A percentile compares a stretch with the other conserved stretches of the same genome.
Conservation (phyloP, 2,329 filamentous ascomycete genomes). For the Pyricularia grisea region DNA sequence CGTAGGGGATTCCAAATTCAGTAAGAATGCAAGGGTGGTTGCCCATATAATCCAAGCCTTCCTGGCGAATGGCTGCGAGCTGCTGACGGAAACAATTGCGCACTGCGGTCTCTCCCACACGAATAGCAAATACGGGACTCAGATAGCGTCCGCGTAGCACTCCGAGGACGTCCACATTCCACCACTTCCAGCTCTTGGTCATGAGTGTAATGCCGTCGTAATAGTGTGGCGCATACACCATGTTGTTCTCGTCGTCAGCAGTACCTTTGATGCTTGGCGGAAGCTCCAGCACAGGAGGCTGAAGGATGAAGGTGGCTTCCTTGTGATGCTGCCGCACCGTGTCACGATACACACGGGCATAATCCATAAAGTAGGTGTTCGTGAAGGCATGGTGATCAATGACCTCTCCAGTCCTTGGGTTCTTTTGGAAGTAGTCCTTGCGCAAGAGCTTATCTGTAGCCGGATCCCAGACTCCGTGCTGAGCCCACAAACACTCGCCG, state of each 20-base stretch:
- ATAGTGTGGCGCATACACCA: conserved; percentile 91
- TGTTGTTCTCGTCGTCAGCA: conserved; percentile 74
- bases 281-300: conserved; percentile 85
- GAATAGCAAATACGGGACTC: conserved; percentile 83
- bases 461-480: conserved; percentile 92
- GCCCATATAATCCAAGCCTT: conserved; percentile 82
- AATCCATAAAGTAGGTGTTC: conserved; percentile 83
- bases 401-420: conserved; percentile 61
- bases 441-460: conserved; percentile 64
- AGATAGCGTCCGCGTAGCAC: conserved; percentile 82
- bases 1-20: conserved; percentile 95
- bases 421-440: conserved; percentile 81
- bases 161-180: conserved; percentile 95
- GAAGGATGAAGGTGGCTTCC: conserved; percentile 78
- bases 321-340: conserved; percentile 68
- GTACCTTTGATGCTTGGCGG: conserved; percentile 84
- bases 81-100: conserved; percentile 89
- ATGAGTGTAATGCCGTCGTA: conserved; percentile 95
- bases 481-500: conserved; percentile 93
- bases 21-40: conserved; percentile 83
- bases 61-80: conserved; percentile 69
- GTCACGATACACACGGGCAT: conserved; percentile 68
- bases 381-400: conserved; percentile 82
- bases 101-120: conserved; percentile 87
- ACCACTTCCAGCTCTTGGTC: conserved; percentile 96